Evolutionary conservation across 2,329 filamentous ascomycete species (phyloP), one percentile per base, ranked within the genome.

Genomic region (Aureobasidium sp.): DNA sequence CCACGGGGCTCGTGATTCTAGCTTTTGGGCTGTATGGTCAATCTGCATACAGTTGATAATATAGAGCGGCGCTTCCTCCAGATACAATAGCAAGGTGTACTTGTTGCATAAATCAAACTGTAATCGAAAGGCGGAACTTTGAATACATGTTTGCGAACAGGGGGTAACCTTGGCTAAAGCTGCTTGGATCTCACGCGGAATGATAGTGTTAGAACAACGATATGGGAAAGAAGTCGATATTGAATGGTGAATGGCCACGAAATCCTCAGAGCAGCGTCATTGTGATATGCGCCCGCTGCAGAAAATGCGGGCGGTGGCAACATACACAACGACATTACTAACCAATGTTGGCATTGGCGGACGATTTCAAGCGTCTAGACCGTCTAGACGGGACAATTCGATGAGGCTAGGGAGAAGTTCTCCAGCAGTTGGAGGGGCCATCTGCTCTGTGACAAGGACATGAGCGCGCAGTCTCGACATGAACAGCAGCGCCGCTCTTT

Each of bases 401-500:
- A 45, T 14, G 44, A 15, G 11, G 20, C 2, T 2, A 47, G 44
- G 44, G 6, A 29, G 44, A 44, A 12, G 4, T 9, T 42, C 7
- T 11, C 12, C n/a, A 22, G 39, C 2, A 25, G 22, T 9, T 15
- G 14, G 44, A 25, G 22, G 15, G 22, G 44, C 44, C n/a, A 27
- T 47, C 11, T 15, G 22, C 11, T 17, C 8, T 27, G 5, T 47
- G 11, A 3, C 6, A 17, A 15, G 27, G 27, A 49, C 29, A 34
- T 49, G 27, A 20, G 17, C 25, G 47, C 25, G n/a, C n/a, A 29
- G 5, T 17, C 4, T 8, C 7, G 29, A 34, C 88, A 73, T 65
- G 87, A 87, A 0, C 84, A 83, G 34, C 34, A 29, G 22, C n/a
- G 51, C 36, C 14, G 51, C 36, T 27, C 34, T 41, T 27, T 36